Evolutionary conservation across 345 rosid genomes (phyloP).

Genomic region (Pistacia vera): DNA sequence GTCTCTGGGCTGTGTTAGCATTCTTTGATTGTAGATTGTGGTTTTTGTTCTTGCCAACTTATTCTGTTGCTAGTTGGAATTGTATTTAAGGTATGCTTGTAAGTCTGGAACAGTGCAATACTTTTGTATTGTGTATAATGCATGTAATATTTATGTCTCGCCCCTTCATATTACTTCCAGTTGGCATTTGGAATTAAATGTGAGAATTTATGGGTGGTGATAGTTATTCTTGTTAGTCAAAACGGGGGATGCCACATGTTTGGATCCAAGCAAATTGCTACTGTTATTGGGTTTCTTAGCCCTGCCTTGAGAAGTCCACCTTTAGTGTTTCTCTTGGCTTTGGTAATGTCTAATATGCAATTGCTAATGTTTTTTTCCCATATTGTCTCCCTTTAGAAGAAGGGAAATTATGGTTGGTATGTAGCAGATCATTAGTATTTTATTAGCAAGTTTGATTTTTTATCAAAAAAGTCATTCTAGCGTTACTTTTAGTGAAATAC

Average conservation of each 20-base stretch:
- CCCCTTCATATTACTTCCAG: not conserved
- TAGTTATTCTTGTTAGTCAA: not conserved
- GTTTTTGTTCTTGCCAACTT: not conserved
- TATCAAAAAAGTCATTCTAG: not conserved
- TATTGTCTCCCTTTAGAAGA: not conserved
- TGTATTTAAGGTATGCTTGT: constrained; percentile 1
- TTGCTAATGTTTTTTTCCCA: not conserved
- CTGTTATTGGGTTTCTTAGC: not conserved
- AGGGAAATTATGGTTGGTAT: not conserved
- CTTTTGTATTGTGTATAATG: not conserved
- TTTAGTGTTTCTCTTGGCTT: not conserved
- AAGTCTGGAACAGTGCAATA: not conserved
- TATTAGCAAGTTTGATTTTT: not conserved
- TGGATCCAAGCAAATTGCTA: not conserved
- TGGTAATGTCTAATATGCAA: constrained; percentile 1
- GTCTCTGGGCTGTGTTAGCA: not conserved
- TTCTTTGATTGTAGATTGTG: constrained; percentile 2
- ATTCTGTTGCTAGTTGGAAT: not conserved
- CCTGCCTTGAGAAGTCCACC: not conserved
- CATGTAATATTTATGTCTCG: not conserved
- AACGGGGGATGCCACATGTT: not conserved
- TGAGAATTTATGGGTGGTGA: not conserved
- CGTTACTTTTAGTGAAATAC: not conserved
- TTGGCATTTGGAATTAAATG: not conserved
- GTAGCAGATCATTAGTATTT: not conserved